A percentile compares a stretch with the other conserved stretches of the same genome.
phyloP scores from a whole-genome alignment of 2,329 filamentous ascomycete genomes.

The Paraphaeosphaeria sporulosa region DNA sequence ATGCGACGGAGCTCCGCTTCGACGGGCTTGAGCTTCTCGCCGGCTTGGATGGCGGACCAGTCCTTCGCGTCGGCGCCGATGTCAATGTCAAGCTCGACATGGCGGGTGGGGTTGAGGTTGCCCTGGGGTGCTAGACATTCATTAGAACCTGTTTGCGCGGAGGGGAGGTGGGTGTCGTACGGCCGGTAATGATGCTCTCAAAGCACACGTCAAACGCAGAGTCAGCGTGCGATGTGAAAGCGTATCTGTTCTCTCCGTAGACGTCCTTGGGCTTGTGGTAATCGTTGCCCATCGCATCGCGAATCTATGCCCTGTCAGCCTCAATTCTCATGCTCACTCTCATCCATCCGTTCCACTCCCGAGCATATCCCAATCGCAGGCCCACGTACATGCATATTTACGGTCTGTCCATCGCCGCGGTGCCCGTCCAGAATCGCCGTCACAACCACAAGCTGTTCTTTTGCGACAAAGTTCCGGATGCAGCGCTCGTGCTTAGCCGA shows the following conservation, averaged over 20 bases:
- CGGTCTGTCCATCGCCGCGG: slow-evolving; percentile 88
- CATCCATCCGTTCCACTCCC: background rate
- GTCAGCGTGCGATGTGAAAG: slow-evolving; percentile 92
- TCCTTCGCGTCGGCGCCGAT: slow-evolving; percentile 97
- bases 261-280: slow-evolving; percentile 92
- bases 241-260: slow-evolving; percentile 87
- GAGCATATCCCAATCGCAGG: background rate
- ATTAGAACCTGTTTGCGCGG: background rate
- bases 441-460: slow-evolving; percentile 93
- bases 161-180: slow-evolving; percentile 40
- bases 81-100: slow-evolving; percentile 91
- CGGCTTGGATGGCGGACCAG: slow-evolving; percentile 95
- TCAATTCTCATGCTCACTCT: background rate
- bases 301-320: slow-evolving; percentile 69
- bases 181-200: slow-evolving; percentile 77
- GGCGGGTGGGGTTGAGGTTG: slow-evolving; percentile 65
- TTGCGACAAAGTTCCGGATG: slow-evolving; percentile 93
- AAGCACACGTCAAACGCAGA: slow-evolving; percentile 97
- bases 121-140: slow-evolving; percentile 37
- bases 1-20: slow-evolving; percentile 93
- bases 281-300: slow-evolving; percentile 93
- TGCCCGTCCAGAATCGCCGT: slow-evolving; percentile 86
- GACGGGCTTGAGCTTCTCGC: slow-evolving; percentile 96
- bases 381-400: slow-evolving; percentile 87
- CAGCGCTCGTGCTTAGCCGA: slow-evolving; percentile 78